Evolutionary conservation across 2,329 filamentous ascomycete species (phyloP).

Genomic region (Penicillium expansum): DNA sequence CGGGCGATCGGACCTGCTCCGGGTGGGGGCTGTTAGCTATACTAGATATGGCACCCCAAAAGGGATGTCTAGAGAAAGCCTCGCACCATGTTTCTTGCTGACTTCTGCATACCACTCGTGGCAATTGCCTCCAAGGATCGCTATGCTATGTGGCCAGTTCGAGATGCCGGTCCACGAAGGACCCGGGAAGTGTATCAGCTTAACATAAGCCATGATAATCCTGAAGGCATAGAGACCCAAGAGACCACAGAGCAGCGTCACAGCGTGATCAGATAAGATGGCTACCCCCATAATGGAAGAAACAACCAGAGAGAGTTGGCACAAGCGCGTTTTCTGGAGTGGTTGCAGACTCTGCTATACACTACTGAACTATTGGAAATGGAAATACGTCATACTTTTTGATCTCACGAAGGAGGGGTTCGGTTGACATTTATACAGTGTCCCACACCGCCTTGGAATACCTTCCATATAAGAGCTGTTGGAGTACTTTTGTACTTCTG

Average conservation of each 20-base stretch:
- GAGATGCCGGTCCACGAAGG: conserved; percentile 15
- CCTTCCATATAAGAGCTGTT: background rate
- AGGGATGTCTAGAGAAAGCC: background rate
- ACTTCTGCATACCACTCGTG: conserved; percentile 22
- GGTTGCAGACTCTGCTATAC: background rate
- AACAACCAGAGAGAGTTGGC: background rate
- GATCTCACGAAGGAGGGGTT: background rate
- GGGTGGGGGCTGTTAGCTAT: background rate
- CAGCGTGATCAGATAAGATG: background rate
- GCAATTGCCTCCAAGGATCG: conserved; percentile 15
- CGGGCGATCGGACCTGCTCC: conserved; percentile 16
- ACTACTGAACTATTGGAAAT: background rate
- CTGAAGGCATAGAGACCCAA: conserved; percentile 9
- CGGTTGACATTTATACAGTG: background rate
- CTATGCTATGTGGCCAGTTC: conserved; percentile 21
- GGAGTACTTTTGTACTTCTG: background rate
- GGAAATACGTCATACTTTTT: background rate
- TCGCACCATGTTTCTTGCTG: conserved; percentile 18
- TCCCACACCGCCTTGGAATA: background rate
- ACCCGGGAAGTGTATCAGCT: conserved; percentile 13
- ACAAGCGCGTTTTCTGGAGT: background rate
- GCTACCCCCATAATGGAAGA: conserved; percentile 1
- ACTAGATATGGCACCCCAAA: background rate
- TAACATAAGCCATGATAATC: conserved; percentile 4
- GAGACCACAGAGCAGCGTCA: conserved; percentile 6